A percentile compares a stretch with the other conserved stretches of the same genome.
phyloP scores from a whole-genome alignment of 495 filamentous ascomycete genomes.

The Penicillium cataractarum region DNA sequence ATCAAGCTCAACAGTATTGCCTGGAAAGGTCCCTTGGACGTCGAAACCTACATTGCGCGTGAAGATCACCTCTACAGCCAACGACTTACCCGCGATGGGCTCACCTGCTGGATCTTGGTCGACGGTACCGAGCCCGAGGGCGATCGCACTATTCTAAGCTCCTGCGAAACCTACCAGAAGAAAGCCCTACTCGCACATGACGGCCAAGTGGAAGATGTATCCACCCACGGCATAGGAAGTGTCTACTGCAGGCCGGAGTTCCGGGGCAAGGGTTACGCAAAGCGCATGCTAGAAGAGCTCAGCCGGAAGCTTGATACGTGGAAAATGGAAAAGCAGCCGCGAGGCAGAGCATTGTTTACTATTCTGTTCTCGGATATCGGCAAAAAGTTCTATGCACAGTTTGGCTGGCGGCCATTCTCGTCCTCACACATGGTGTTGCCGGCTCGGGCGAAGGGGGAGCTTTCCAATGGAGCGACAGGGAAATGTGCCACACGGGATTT shows the following conservation, averaged over 20 bases:
- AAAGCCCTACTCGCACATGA: conserved; percentile 60
- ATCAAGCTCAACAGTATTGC: conserved; percentile 68
- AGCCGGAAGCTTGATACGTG: conserved; percentile 54
- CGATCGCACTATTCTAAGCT: conserved; percentile 67
- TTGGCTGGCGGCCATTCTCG: conserved; percentile 77
- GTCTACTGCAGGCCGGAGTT: conserved; percentile 79
- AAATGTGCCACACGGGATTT: conserved; percentile 29
- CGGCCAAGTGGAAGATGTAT: conserved; percentile 60
- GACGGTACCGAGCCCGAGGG: conserved; percentile 52
- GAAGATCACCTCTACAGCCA: conserved; percentile 73
- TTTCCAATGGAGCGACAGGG: conserved; percentile 10
- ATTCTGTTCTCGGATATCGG: conserved; percentile 95
- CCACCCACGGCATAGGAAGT: conserved; percentile 81
- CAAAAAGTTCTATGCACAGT: conserved; percentile 82
- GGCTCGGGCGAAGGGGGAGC: conserved; percentile 36
- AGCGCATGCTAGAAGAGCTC: conserved; percentile 66
- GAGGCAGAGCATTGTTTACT: conserved; percentile 58
- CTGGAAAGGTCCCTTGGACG: conserved; percentile 71
- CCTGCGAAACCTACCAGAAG: conserved; percentile 85
- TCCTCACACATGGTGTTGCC: conserved; percentile 72
- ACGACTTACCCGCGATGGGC: conserved; percentile 67
- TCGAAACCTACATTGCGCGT: conserved; percentile 74
- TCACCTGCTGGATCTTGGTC: conserved; percentile 87
- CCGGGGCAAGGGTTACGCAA: conserved; percentile 78
- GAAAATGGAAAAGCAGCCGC: conserved; percentile 47